These are phyloP conservation scores for Imleria badia DNA, from an alignment of 768 basidiomycete genomes.

Conservation along the genomic window DNA sequence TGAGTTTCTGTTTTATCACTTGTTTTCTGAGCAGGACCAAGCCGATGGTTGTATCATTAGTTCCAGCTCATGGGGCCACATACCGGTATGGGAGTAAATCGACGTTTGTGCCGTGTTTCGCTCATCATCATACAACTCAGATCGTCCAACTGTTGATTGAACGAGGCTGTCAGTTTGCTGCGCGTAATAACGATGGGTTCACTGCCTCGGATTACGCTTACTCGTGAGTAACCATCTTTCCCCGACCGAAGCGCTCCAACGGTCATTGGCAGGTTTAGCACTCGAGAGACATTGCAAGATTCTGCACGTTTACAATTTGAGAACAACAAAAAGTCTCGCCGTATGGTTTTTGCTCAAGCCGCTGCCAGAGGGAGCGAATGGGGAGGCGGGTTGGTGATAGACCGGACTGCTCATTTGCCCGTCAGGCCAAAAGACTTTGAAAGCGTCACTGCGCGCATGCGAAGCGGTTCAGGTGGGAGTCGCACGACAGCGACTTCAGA, in stretches of 20 bases:
- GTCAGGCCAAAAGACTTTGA: conserved; percentile 43
- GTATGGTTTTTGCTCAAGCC: conserved; percentile 70
- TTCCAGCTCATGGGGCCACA: conserved; percentile 86
- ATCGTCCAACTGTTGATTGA: conserved; percentile 86
- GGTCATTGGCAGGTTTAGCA: conserved; percentile 53
- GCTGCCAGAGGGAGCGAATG: conserved; percentile 66
- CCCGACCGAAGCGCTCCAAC: conserved; percentile 1
- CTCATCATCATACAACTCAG: conserved; percentile 35
- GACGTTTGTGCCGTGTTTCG: conserved; percentile 3
- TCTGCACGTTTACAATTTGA: conserved; percentile 79
- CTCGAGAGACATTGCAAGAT: conserved; percentile 75
- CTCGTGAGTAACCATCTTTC: conserved; percentile 20
- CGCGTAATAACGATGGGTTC: conserved; percentile 88
- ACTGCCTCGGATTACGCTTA: conserved; percentile 93
- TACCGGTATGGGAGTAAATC: conserved; percentile 53
- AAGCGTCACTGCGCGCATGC: conserved; percentile 52
- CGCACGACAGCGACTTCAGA: conserved; percentile 75
- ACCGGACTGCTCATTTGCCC: conserved; percentile 47
- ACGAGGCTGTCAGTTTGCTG: conserved; percentile 79
- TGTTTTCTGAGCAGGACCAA: not conserved
- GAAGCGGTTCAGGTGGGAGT: conserved; percentile 81
- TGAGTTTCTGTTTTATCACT: conserved; percentile 39
- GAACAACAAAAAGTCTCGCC: conserved; percentile 72
- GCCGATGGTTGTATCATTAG: conserved; percentile 37
- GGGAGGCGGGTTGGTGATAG: conserved; percentile 42